These are phyloP conservation scores for Vigna nakashimae DNA, from an alignment of 306 rosid species.

Conservation along the genomic window DNA sequence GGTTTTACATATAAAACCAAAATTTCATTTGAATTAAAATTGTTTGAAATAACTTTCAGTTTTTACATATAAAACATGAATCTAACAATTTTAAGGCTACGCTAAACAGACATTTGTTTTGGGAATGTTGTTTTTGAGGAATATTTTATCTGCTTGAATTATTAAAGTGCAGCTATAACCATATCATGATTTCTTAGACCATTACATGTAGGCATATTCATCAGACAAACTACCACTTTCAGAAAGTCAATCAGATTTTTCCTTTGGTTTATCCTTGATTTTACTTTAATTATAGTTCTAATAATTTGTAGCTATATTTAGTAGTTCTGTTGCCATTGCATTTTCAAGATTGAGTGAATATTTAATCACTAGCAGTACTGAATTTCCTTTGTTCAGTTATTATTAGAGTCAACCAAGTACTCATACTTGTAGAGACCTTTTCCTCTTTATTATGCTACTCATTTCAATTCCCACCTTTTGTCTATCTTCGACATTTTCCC, in stretches of 20 bases:
- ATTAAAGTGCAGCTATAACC: background rate
- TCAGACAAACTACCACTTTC: background rate
- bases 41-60: too few species aligned
- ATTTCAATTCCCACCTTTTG: background rate
- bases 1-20: too few species aligned
- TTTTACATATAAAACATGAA: too few species aligned
- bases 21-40: too few species aligned
- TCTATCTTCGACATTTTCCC: background rate
- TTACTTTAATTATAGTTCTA: background rate
- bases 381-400: background rate
- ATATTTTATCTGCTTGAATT: background rate
- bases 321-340: background rate
- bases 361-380: constrained; percentile 1
- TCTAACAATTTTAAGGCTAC: too few species aligned
- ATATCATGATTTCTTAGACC: background rate
- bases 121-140: background rate
- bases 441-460: too few species aligned
- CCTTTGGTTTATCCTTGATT: background rate
- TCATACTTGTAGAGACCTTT: background rate
- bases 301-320: background rate
- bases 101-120: background rate
- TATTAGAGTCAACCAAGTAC: background rate
- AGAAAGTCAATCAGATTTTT: background rate
- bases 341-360: constrained; percentile 8
- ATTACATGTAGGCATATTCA: background rate